A percentile compares a stretch with the other conserved stretches of the same genome.
Evolutionary conservation across 2,329 filamentous ascomycete species (phyloP).

Genomic region (Aureobasidium melanogenum): DNA sequence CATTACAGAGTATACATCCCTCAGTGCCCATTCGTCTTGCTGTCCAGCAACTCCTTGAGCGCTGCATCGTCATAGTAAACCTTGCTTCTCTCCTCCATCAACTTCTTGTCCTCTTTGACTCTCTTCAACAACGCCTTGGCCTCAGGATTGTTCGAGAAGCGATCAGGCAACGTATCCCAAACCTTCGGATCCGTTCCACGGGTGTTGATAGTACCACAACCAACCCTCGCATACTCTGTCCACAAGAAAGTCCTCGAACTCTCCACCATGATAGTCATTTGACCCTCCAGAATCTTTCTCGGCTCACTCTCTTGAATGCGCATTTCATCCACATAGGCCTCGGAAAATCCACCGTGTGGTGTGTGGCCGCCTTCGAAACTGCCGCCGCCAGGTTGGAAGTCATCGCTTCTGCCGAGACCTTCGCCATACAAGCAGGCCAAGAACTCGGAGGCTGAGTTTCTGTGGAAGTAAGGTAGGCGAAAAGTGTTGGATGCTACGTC

Average conservation of each 20-base stretch:
- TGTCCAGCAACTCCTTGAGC: slow-evolving; percentile 9
- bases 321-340: slow-evolving; percentile 39
- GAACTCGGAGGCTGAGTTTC: slow-evolving; percentile 31
- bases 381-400: slow-evolving; percentile 33
- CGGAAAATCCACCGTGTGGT: slow-evolving; percentile 33
- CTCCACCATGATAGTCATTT: slow-evolving; percentile 32
- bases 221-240: slow-evolving; percentile 29
- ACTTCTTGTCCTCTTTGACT: slow-evolving; percentile 16
- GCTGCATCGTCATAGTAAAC: slow-evolving; percentile 15
- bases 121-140: slow-evolving; percentile 26
- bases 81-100: slow-evolving; percentile 15
- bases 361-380: slow-evolving; percentile 30
- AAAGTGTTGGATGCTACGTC: slow-evolving; percentile 31
- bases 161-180: slow-evolving; percentile 30
- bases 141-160: slow-evolving; percentile 28
- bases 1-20: neutral
- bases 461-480: slow-evolving; percentile 31
- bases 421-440: slow-evolving; percentile 30
- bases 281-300: slow-evolving; percentile 34
- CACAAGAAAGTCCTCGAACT: slow-evolving; percentile 30
- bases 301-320: slow-evolving; percentile 35
- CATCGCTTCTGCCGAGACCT: slow-evolving; percentile 32
- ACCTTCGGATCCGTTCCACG: slow-evolving; percentile 31
- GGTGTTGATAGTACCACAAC: slow-evolving; percentile 27
- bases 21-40: neutral